Percentiles rank a stretch among this genome's conserved stretches.
Conservation (phyloP, 2,329 filamentous ascomycete genomes). For the Colletotrichum musicola region DNA sequence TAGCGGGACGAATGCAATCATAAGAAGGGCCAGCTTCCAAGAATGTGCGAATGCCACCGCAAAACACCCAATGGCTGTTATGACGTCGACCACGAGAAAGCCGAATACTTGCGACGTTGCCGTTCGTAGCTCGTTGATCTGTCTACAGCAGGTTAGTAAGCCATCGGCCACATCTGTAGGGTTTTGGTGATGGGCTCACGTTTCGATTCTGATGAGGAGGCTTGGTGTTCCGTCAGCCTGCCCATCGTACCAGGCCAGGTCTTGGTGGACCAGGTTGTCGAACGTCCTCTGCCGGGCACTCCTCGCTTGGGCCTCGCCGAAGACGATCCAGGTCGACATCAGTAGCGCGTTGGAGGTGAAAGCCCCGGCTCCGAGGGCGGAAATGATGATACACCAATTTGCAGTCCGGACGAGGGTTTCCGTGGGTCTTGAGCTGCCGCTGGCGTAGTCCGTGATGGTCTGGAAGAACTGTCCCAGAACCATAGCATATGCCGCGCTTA, state of each 20-base stretch:
- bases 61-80: conserved; percentile 76
- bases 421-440: conserved; percentile 60
- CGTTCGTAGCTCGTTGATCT: conserved; percentile 84
- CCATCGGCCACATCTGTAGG: neutral
- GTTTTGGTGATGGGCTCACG: conserved; percentile 62
- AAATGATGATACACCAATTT: conserved; percentile 69
- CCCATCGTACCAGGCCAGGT: conserved; percentile 86
- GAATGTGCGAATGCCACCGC: conserved; percentile 81
- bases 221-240: conserved; percentile 78
- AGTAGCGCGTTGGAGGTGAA: conserved; percentile 78
- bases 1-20: conserved; percentile 79
- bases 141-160: conserved; percentile 63
- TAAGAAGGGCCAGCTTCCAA: conserved; percentile 86
- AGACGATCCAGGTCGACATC: conserved; percentile 78
- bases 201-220: conserved; percentile 78
- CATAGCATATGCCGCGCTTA: conserved; percentile 75
- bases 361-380: conserved; percentile 71
- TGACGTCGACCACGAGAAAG: conserved; percentile 71
- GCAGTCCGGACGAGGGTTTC: conserved; percentile 69
- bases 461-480: conserved; percentile 83
- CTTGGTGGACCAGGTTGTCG: conserved; percentile 53
- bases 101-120: conserved; percentile 86
- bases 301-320: conserved; percentile 84
- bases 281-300: conserved; percentile 76
- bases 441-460: conserved; percentile 75